Percentiles rank a stretch among this genome's conserved stretches.
phyloP scores from a whole-genome alignment of 169 alveolate species.

The Cryptosporidium sp. region DNA sequence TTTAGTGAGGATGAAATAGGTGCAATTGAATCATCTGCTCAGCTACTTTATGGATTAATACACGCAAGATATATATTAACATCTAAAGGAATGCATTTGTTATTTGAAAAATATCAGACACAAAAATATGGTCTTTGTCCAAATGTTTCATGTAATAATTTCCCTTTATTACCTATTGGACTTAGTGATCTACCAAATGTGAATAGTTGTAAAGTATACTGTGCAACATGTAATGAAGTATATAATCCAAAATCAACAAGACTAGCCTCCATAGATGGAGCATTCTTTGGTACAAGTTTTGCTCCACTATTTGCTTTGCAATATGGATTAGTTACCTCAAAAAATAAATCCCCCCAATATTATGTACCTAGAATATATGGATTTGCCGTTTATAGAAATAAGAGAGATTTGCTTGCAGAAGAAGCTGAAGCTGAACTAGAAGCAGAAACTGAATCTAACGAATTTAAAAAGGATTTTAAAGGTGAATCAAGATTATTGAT shows the following conservation, averaged over 20 bases:
- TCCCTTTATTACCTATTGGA: conserved; percentile 91
- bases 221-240: conserved; percentile 91
- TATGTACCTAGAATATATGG: conserved; percentile 72
- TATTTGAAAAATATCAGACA: conserved; percentile 89
- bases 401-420: conserved; percentile 68
- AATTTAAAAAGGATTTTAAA: not conserved
- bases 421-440: conserved; percentile 25
- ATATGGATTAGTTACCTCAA: conserved; percentile 36
- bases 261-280: conserved; percentile 90
- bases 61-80: conserved; percentile 92
- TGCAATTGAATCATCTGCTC: conserved; percentile 88
- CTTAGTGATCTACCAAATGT: conserved; percentile 89
- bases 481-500: conserved; percentile 5
- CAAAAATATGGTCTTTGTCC: conserved; percentile 91
- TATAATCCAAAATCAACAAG: conserved; percentile 85
- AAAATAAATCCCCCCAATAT: conserved; percentile 24
- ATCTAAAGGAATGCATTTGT: conserved; percentile 89
- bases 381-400: conserved; percentile 70
- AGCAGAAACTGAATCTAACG: not conserved
- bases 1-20: conserved; percentile 85
- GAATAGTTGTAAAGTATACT: conserved; percentile 90
- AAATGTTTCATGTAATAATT: conserved; percentile 87
- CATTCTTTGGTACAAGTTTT: conserved; percentile 92
- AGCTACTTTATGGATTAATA: conserved; percentile 90
- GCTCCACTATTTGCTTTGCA: conserved; percentile 87